phyloP scores from a whole-genome alignment of 306 rosid genomes.

The Lathyrus tuberosus region DNA sequence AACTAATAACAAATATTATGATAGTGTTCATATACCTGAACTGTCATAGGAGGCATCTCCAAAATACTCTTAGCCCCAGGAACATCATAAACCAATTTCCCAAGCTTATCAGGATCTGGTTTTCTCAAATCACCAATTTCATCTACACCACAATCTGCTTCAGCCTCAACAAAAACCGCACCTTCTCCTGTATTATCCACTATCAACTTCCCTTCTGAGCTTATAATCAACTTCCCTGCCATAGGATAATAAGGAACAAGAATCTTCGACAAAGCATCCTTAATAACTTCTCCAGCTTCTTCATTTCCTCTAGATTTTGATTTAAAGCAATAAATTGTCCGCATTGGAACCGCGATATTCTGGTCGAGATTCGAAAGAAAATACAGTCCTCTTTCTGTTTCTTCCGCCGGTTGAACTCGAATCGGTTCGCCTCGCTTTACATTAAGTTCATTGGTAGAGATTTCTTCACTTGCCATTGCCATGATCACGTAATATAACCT shows the following conservation, averaged over 20 bases:
- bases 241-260: slow-evolving; percentile 75
- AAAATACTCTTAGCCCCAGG: slow-evolving; percentile 76
- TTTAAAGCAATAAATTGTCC: slow-evolving; percentile 67
- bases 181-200: slow-evolving; percentile 81
- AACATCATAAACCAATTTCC: slow-evolving; percentile 64
- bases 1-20: too few relatives aligned
- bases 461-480: slow-evolving; percentile 45
- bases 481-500: slow-evolving; percentile 33
- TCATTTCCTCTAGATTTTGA: slow-evolving; percentile 62
- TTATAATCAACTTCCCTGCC: slow-evolving; percentile 60
- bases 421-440: slow-evolving; percentile 61
- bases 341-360: slow-evolving; percentile 62
- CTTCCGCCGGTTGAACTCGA: slow-evolving; percentile 55
- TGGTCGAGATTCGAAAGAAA: slow-evolving; percentile 86
- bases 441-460: slow-evolving; percentile 32
- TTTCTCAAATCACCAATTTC: slow-evolving; percentile 41
- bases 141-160: slow-evolving; percentile 61
- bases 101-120: slow-evolving; percentile 66
- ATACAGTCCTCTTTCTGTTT: slow-evolving; percentile 59
- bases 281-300: slow-evolving; percentile 55
- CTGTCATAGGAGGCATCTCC: slow-evolving; percentile 77
- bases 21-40: slow-evolving; percentile 55
- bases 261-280: slow-evolving; percentile 60
- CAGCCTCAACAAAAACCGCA: slow-evolving; percentile 82
- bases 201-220: slow-evolving; percentile 76